Conservation (phyloP, 345 rosid species). For the Sonneratia caseolaris region DNA sequence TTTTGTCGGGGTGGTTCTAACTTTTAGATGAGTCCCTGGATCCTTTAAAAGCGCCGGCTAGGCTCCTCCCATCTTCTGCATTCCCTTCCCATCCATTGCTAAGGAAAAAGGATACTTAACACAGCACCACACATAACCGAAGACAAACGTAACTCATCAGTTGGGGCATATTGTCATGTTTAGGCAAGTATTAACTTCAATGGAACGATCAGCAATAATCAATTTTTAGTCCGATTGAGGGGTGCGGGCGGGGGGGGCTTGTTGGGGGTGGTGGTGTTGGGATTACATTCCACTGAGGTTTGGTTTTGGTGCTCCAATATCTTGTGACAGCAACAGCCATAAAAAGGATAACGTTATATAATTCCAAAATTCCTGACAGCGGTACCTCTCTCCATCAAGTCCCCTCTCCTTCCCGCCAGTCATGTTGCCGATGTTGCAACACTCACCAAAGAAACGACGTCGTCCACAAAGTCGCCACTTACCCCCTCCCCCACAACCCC, state of each 20-base stretch:
- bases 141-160: neutral
- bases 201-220: no score
- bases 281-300: neutral
- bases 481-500: no score
- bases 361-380: constrained; percentile 1
- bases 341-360: neutral
- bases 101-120: neutral
- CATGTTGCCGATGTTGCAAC: neutral
- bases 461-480: no score
- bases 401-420: neutral
- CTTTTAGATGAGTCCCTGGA: no score
- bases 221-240: no score
- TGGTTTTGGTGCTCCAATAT: constrained; percentile 1
- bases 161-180: neutral
- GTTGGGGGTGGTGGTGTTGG: no score
- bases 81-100: neutral
- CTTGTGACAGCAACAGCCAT: neutral
- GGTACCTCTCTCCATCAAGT: neutral
- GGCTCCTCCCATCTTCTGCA: no score
- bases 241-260: neutral
- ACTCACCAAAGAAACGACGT: neutral
- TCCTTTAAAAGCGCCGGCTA: no score
- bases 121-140: neutral
- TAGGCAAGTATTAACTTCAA: neutral
- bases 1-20: no score